These are phyloP conservation scores for Cercis canadensis DNA, from an alignment of 306 rosid genomes.

Conservation along the genomic window DNA sequence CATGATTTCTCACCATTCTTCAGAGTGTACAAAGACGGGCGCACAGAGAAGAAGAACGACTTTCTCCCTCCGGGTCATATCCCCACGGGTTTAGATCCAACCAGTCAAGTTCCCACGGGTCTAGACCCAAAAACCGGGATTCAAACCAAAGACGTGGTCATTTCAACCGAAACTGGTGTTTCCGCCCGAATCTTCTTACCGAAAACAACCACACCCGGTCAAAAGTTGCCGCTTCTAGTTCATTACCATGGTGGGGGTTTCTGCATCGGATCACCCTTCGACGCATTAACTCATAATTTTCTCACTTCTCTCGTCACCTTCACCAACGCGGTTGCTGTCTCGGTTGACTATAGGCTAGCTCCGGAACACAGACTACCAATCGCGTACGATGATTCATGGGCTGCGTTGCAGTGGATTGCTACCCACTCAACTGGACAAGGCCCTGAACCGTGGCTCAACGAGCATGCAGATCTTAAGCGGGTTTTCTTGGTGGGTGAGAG, in stretches of 20 bases:
- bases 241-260: constrained; percentile 47
- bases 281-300: neutral
- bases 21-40: constrained; percentile 39
- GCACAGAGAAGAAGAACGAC: constrained; percentile 1
- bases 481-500: constrained; percentile 43
- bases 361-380: constrained; percentile 42
- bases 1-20: constrained; percentile 28
- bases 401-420: constrained; percentile 40
- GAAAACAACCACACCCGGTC: neutral
- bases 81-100: constrained; percentile 27
- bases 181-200: constrained; percentile 37
- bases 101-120: neutral
- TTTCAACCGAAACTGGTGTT: constrained; percentile 15
- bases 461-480: constrained; percentile 27
- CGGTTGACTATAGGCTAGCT: constrained; percentile 42
- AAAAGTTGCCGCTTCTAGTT: constrained; percentile 39
- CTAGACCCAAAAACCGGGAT: constrained; percentile 28
- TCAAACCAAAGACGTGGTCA: constrained; percentile 32
- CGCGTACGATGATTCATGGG: constrained; percentile 40
- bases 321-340: constrained; percentile 27
- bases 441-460: constrained; percentile 40
- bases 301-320: constrained; percentile 16
- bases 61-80: neutral
- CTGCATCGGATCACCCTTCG: constrained; percentile 40
- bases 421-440: constrained; percentile 22